Percentiles rank a stretch among this genome's conserved stretches.
These are phyloP conservation scores for Botrytis fabae DNA, from an alignment of 2,329 filamentous ascomycete genomes.

Conservation along the genomic window DNA sequence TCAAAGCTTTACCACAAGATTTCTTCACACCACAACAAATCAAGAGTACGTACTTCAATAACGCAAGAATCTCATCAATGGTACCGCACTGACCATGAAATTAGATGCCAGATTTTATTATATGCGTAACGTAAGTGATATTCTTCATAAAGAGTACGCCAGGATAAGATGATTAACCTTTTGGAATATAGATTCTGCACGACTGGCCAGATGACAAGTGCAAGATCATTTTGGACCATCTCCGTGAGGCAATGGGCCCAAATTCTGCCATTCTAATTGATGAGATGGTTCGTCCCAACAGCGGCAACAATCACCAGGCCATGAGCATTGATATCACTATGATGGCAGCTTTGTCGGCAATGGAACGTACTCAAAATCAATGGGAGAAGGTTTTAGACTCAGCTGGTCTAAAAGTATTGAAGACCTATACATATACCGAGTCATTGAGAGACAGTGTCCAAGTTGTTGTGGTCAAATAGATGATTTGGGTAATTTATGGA, in stretches of 20 bases:
- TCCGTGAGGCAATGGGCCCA: constrained; percentile 7
- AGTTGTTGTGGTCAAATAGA: background rate
- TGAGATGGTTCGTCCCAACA: constrained; percentile 45
- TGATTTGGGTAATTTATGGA: background rate
- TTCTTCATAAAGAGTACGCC: background rate
- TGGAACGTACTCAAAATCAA: constrained; percentile 41
- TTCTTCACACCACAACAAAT: constrained; percentile 39
- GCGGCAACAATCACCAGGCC: constrained; percentile 39
- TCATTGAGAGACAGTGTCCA: constrained; percentile 7
- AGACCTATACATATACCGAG: constrained; percentile 5
- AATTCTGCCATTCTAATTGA: constrained; percentile 43
- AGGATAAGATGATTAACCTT: background rate
- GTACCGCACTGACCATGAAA: background rate
- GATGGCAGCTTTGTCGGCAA: constrained; percentile 41
- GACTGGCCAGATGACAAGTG: constrained; percentile 42
- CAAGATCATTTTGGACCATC: constrained; percentile 20
- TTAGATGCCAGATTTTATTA: constrained; percentile 41
- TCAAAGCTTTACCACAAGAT: constrained; percentile 38
- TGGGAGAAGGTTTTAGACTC: constrained; percentile 1
- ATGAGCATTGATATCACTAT: constrained; percentile 43
- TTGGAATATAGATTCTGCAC: constrained; percentile 40
- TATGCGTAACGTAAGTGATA: constrained; percentile 35
- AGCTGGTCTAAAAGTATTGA: background rate
- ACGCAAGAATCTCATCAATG: background rate
- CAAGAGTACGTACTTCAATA: constrained; percentile 24